Conservation (phyloP, 768 basidiomycete genomes). For the Boletus rex-veris region DNA sequence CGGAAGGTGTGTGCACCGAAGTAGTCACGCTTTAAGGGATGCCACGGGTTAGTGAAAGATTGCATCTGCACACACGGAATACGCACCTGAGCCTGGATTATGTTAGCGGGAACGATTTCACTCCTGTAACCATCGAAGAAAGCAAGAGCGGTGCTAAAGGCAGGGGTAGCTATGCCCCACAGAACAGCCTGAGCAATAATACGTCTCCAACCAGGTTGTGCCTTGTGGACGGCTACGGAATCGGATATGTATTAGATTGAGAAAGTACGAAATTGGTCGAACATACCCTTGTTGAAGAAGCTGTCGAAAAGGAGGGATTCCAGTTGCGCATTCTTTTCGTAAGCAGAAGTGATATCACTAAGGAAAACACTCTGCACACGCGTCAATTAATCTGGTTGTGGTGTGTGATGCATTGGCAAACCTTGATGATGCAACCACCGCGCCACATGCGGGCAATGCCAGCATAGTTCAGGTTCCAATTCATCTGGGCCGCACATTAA, state of each 20-base stretch:
- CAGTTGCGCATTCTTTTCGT: conserved; percentile 75
- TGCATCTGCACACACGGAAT: not conserved
- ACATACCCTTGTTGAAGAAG: conserved; percentile 91
- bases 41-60: conserved; percentile 1
- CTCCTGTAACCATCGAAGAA: conserved; percentile 99
- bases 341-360: conserved; percentile 87
- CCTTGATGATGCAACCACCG: conserved; percentile 99
- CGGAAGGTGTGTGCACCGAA: conserved; percentile 99
- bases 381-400: conserved; percentile 6
- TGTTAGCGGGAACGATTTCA: conserved; percentile 89
- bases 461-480: conserved; percentile 95
- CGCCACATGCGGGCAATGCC: conserved; percentile 99
- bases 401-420: conserved; percentile 23
- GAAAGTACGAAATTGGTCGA: not conserved
- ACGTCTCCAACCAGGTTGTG: conserved; percentile 98
- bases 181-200: conserved; percentile 93
- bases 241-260: conserved; percentile 1
- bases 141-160: conserved; percentile 96
- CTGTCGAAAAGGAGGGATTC: conserved; percentile 94
- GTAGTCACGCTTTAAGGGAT: conserved; percentile 75
- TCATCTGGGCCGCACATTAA: conserved; percentile 40
- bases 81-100: conserved; percentile 86
- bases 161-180: conserved; percentile 97
- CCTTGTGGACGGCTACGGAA: conserved; percentile 74
- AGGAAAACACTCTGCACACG: conserved; percentile 77